Base-by-base conservation (phyloP, 306 rosid species). In the Acmispon strigosus region DNA sequence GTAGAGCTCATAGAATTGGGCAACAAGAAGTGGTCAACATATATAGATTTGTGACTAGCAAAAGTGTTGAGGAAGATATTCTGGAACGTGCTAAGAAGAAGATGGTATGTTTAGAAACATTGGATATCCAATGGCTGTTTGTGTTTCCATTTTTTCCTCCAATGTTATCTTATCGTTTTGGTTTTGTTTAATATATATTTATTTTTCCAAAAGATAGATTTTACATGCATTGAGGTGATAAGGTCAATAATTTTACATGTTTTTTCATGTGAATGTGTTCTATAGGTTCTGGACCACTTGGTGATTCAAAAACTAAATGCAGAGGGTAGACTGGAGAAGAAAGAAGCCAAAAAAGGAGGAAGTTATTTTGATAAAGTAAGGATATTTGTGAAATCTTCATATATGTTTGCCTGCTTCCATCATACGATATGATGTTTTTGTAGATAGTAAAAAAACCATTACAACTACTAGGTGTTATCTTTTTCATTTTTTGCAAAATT, bases 31-130 rank as follows among this genome's bases (percentile, higher is more conserved):
- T 95, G 74, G 99, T 95, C 67, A 95, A 95, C 86, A 95, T 95
- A 81, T 95, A 95, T 78, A 86, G 99, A 80, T 91, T 95, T 85
- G 97, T 95, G 68, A 95, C 96, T 8, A 87, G 99, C 91, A 87
- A 90, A 84, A 95, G 99, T 77, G 99, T 95, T 9, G 99, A 95
- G 89, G 99, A 95, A 83, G 97, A 95, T 89, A 95, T 95, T 77
- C 78, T 95, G 85, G 99, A 95, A 74, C 88, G 99, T 79, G 99
- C 99, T 7, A 95, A 95, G 86, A 89, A 95, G 73, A 95, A 95
- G 83, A 95, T 95, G 99, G 99, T 95, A 89, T 44, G 66, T 45
- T 76, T 22, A 44, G 27, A 48, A 50, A 27, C 15, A 18, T 32
- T 69, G 64, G 70, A 17, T 62, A 62, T 74, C 67, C 37, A 17